phyloP scores from a whole-genome alignment of 805 yeast species.

The Candida chauliodis region DNA sequence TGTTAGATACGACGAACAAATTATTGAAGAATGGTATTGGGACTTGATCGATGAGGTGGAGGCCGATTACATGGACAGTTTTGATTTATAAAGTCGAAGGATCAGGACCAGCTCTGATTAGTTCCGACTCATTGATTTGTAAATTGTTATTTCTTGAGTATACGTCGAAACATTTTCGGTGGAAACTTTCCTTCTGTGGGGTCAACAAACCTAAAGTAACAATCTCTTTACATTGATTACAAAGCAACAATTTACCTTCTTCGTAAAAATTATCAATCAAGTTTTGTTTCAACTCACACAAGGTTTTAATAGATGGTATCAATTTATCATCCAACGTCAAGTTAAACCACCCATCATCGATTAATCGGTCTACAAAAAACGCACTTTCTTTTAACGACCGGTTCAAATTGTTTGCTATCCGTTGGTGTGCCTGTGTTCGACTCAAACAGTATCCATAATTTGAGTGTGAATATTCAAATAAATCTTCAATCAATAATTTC shows the following conservation, averaged over 20 bases:
- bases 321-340: slow-evolving; percentile 27
- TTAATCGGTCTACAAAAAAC: slow-evolving; percentile 35
- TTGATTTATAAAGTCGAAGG: slow-evolving; percentile 22
- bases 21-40: slow-evolving; percentile 78
- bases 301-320: slow-evolving; percentile 36
- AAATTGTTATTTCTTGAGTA: slow-evolving; percentile 27
- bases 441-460: slow-evolving; percentile 33
- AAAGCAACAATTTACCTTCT: slow-evolving; percentile 30
- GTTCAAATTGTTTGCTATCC: slow-evolving; percentile 19
- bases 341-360: slow-evolving; percentile 55
- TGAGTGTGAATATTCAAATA: slow-evolving; percentile 32
- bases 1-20: slow-evolving; percentile 60
- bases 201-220: slow-evolving; percentile 46
- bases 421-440: slow-evolving; percentile 33
- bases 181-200: slow-evolving; percentile 27
- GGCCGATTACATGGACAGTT: slow-evolving; percentile 49
- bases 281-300: slow-evolving; percentile 47
- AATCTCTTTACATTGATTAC: slow-evolving; percentile 51
- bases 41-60: slow-evolving; percentile 85
- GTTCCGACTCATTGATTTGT: slow-evolving; percentile 2
- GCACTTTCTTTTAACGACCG: slow-evolving; percentile 35
- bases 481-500: slow-evolving; percentile 44
- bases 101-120: slow-evolving; percentile 11
- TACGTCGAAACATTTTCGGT: slow-evolving; percentile 44
- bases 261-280: slow-evolving; percentile 36